phyloP scores from a whole-genome alignment of 139 green algal genomes.

The Bryopsis sp. region DNA sequence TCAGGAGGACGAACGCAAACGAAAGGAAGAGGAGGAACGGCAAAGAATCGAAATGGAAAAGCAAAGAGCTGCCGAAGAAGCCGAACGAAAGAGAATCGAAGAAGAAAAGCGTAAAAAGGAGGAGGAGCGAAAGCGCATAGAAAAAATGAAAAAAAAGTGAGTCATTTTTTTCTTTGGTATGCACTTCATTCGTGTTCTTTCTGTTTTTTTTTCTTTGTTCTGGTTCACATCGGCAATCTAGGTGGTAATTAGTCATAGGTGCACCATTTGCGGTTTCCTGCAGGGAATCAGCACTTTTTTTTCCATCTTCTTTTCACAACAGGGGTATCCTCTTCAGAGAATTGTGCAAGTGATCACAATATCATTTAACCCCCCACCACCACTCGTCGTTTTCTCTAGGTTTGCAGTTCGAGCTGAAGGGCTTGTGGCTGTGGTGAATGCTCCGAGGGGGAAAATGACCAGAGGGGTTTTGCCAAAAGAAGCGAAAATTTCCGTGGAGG shows the following conservation, averaged over 20 bases:
- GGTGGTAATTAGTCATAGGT: neutral
- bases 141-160: neutral
- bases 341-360: neutral
- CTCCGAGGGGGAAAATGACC: neutral
- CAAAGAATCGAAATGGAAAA: neutral
- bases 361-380: neutral
- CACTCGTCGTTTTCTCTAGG: neutral
- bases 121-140: neutral
- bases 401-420: neutral
- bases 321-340: neutral
- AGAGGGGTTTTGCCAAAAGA: neutral
- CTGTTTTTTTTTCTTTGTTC: neutral
- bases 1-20: no score
- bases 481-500: neutral
- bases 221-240: neutral
- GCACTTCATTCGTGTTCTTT: neutral
- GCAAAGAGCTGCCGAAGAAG: conserved; percentile 3
- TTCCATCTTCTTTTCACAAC: neutral
- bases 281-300: neutral
- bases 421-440: neutral
- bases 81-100: neutral
- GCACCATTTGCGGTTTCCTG: neutral
- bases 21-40: no score
- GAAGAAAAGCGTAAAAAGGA: neutral
- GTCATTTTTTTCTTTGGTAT: neutral